Evolutionary conservation across 345 rosid species (phyloP).

Genomic region (Balakata baccata): DNA sequence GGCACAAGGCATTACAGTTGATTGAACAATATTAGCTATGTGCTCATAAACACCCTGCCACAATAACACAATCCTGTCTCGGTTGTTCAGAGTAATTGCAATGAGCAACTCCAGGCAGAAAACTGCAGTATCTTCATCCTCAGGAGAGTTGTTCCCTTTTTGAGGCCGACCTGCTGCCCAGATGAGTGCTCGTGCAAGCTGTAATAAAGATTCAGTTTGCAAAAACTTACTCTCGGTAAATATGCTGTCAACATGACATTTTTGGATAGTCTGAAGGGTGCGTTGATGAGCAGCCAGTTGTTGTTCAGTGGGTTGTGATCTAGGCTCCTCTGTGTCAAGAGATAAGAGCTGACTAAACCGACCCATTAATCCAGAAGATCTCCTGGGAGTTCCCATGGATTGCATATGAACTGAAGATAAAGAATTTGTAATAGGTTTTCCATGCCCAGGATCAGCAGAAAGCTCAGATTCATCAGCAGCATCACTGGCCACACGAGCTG

Average conservation of each 20-base stretch:
- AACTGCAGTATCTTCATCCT: constrained; percentile 98
- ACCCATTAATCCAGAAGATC: constrained; percentile 98
- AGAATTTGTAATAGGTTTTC: constrained; percentile 74
- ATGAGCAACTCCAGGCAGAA: constrained; percentile 95
- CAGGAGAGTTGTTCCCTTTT: constrained; percentile 85
- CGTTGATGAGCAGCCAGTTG: constrained; percentile 99
- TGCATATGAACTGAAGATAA: constrained; percentile 71
- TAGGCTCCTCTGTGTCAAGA: constrained; percentile 96
- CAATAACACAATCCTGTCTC: constrained; percentile 86
- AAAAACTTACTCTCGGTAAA: constrained; percentile 95
- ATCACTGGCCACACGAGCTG: constrained; percentile 97
- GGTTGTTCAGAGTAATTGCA: constrained; percentile 90
- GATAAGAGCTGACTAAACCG: constrained; percentile 98
- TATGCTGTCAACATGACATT: constrained; percentile 96
- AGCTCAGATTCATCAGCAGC: constrained; percentile 93
- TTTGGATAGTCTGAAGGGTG: constrained; percentile 88
- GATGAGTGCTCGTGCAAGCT: constrained; percentile 89
- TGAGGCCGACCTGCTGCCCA: constrained; percentile 98
- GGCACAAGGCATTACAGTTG: constrained; percentile 90
- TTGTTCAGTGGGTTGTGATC: constrained; percentile 95
- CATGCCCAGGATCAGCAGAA: constrained; percentile 77
- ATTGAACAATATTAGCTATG: constrained; percentile 93
- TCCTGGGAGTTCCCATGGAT: constrained; percentile 84
- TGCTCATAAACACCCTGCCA: constrained; percentile 99
- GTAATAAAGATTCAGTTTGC: constrained; percentile 88